Percentiles rank a stretch among this genome's conserved stretches.
Conservation (phyloP, 2,329 filamentous ascomycete genomes). For the Aureobasidium lini region DNA sequence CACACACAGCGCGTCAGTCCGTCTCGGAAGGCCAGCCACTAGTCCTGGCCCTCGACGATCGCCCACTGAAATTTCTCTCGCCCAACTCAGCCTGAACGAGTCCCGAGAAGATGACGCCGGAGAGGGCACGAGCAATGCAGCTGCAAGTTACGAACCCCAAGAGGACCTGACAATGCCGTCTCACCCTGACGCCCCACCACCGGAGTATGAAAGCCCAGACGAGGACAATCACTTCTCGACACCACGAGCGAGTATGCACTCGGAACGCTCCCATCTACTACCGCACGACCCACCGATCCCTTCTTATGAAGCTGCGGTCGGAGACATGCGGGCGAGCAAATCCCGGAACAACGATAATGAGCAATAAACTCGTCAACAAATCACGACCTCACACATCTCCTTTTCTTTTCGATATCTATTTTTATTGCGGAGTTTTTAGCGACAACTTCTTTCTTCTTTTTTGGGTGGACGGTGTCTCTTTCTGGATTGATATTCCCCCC, state of each 20-base stretch:
- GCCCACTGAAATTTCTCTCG: constrained; percentile 91
- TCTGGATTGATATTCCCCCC: background rate
- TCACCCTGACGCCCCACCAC: constrained; percentile 28
- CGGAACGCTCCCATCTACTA: constrained; percentile 16
- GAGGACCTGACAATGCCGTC: constrained; percentile 22
- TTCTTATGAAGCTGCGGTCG: constrained; percentile 70
- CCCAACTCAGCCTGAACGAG: constrained; percentile 68
- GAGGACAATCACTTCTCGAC: constrained; percentile 21
- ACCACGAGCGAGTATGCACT: constrained; percentile 21
- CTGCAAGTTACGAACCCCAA: background rate
- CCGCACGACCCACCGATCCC: constrained; percentile 59
- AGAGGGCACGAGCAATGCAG: constrained; percentile 52
- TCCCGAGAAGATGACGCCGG: constrained; percentile 52
- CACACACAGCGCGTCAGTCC: constrained; percentile 69
- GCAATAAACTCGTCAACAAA: background rate
- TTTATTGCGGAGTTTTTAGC: constrained; percentile 1
- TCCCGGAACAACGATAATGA: background rate
- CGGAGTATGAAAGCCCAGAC: constrained; percentile 41
- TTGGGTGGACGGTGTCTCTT: constrained; percentile 6
- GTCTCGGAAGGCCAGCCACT: constrained; percentile 56
- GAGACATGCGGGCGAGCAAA: constrained; percentile 14
- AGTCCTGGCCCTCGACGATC: constrained; percentile 85
- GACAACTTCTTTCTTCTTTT: background rate
- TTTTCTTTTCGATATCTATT: background rate
- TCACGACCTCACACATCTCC: background rate